Evolutionary conservation across 2,329 filamentous ascomycete genomes (phyloP).

Genomic region (Verticillium tricorpus): DNA sequence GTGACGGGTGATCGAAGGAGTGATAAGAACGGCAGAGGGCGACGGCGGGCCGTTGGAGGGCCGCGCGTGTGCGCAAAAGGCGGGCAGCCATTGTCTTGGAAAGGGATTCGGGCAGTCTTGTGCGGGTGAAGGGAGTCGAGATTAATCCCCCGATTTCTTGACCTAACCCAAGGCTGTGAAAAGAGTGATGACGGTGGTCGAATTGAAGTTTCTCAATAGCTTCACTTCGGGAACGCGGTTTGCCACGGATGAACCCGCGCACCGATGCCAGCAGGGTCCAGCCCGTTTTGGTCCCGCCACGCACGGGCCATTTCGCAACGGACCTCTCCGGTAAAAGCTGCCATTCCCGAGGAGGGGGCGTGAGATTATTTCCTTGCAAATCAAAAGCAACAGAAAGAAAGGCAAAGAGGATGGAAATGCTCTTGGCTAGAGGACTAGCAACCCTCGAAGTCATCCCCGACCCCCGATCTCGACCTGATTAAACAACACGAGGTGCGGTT

Average conservation of each 20-base stretch:
- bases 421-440: too few species aligned
- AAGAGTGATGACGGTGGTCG: not conserved
- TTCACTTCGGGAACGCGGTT: not conserved
- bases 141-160: too few species aligned
- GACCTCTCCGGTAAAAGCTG: too few species aligned
- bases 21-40: slow-evolving; percentile 51
- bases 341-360: too few species aligned
- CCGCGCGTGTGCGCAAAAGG: not conserved
- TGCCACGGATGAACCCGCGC: not conserved
- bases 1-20: slow-evolving; percentile 64
- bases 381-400: too few species aligned
- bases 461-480: not conserved
- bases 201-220: not conserved
- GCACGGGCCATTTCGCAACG: not conserved
- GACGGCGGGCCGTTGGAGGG: not conserved
- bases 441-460: too few species aligned
- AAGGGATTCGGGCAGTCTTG: not conserved
- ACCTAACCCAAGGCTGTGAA: not conserved
- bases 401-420: too few species aligned
- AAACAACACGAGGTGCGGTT: not conserved
- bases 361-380: too few species aligned
- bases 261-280: not conserved
- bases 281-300: not conserved
- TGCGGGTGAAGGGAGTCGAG: too few species aligned
- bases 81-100: not conserved